Evolutionary conservation across 1,284 basidiomycete genomes (phyloP).

Genomic region (Butyriboletus regius): DNA sequence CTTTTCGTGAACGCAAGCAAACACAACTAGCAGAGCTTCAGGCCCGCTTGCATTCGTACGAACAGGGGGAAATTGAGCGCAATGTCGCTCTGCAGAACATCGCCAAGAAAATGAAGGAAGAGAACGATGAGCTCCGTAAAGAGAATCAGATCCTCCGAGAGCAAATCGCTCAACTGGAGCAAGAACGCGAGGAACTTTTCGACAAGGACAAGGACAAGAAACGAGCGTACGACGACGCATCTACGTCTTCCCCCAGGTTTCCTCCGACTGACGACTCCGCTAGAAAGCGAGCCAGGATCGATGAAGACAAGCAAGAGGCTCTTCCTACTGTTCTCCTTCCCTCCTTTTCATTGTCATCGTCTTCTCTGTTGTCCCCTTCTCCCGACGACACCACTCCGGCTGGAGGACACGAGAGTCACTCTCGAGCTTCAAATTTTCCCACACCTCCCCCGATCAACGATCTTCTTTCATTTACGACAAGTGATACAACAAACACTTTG

Average conservation of each 20-base stretch:
- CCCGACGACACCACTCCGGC: slow-evolving; percentile 6
- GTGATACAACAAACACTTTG: slow-evolving; percentile 8
- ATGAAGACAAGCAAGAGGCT: slow-evolving; percentile 30
- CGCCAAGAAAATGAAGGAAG: slow-evolving; percentile 80
- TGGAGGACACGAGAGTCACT: slow-evolving; percentile 6
- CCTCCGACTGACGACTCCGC: slow-evolving; percentile 14
- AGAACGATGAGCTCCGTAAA: slow-evolving; percentile 66
- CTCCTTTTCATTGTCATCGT: slow-evolving; percentile 17
- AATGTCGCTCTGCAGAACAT: slow-evolving; percentile 80
- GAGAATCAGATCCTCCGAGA: slow-evolving; percentile 60
- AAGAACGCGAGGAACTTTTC: slow-evolving; percentile 33
- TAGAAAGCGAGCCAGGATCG: slow-evolving; percentile 41
- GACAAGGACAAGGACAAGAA: slow-evolving; percentile 45
- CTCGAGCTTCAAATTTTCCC: slow-evolving; percentile 18
- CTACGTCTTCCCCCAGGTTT: slow-evolving; percentile 25
- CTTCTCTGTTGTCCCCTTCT: slow-evolving; percentile 17
- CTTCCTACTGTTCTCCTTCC: slow-evolving; percentile 27
- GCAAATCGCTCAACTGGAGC: slow-evolving; percentile 49
- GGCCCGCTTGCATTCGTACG: slow-evolving; percentile 77
- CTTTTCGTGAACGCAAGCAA: slow-evolving; percentile 85
- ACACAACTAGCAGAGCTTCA: slow-evolving; percentile 85
- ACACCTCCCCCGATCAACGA: slow-evolving; percentile 24
- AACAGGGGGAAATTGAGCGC: slow-evolving; percentile 83
- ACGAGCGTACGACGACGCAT: slow-evolving; percentile 48
- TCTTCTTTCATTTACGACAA: slow-evolving; percentile 33